Percentiles rank a stretch among this genome's conserved stretches.
phyloP scores from a whole-genome alignment of 257 asterid genomes.

The Paulownia fortunei region DNA sequence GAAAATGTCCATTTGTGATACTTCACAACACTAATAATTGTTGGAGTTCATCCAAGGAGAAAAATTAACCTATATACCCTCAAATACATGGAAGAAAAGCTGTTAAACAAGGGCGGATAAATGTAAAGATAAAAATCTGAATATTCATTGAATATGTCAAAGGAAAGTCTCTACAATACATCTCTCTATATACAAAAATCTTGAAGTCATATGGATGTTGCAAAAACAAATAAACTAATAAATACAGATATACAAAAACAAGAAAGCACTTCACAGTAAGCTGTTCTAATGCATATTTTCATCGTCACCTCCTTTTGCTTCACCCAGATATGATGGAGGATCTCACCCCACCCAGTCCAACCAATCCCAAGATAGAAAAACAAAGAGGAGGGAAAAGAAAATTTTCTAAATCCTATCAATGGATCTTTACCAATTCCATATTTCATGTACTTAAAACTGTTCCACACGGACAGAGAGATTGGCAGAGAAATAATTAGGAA shows the following conservation, averaged over 20 bases:
- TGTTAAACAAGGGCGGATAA: neutral
- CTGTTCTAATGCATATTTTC: neutral
- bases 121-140: neutral
- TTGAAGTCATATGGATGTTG: neutral
- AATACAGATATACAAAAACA: neutral
- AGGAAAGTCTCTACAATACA: neutral
- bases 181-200: neutral
- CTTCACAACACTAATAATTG: neutral
- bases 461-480: no score
- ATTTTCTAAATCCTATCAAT: neutral
- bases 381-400: neutral
- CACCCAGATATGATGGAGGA: neutral
- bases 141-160: neutral
- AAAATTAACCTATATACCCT: no score
- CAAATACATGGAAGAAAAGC: neutral
- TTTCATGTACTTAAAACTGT: conserved; percentile 11
- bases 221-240: neutral
- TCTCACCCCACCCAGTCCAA: neutral
- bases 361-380: neutral
- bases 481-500: neutral
- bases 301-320: neutral
- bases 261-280: neutral
- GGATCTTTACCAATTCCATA: neutral
- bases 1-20: no score
- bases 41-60: neutral